Base-by-base conservation (phyloP, 768 basidiomycete species). In the Omphalotus guepiniiformis region DNA sequence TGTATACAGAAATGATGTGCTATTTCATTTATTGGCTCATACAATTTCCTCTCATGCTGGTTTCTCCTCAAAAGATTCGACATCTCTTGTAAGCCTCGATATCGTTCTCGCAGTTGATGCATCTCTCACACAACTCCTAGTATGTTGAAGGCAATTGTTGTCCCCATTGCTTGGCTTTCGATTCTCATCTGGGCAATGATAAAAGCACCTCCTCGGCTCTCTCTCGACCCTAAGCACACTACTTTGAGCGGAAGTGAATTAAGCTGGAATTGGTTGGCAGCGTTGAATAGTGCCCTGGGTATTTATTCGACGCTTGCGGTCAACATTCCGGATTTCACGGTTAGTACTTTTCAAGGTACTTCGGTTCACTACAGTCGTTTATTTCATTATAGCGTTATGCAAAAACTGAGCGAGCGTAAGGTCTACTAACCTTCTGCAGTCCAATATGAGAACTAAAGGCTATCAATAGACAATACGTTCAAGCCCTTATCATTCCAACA, bases 291-390 rank as follows among this genome's bases (percentile, higher is more conserved):
- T 43, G 83, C 84, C 2, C 64, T 93, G 18, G 88, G 88, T 0
- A 76, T 79, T 52, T 93, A 84, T 63, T 67, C 83, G 3, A 87
- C 84, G 7, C 66, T 88, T 12, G 75, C 83, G 0, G 82, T 88
- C 53, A 91, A 91, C 57, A 89, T 91, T 49, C 84, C 90, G 2
- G 92, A 94, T 64, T 91, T 94, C 58, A 90, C 90, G 19, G 38
- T 53, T 26, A 26, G 34, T 49, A 27, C 19, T 40, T 22, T 19
- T 26, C 32, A 13, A 28, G 13, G 51, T 8, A 16, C 25, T 42
- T 35, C 22, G 29, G 28, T 21, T 25, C 23, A 42, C 11, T 37
- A 26, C 29, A 21, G 30, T n/a, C n/a, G n/a, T n/a, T n/a, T n/a
- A n/a, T n/a, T 39, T n/a, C 13, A 22, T 34, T 3, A 39, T 11